Conservation (phyloP, 805 yeast genomes). For the Millerago galiae region DNA sequence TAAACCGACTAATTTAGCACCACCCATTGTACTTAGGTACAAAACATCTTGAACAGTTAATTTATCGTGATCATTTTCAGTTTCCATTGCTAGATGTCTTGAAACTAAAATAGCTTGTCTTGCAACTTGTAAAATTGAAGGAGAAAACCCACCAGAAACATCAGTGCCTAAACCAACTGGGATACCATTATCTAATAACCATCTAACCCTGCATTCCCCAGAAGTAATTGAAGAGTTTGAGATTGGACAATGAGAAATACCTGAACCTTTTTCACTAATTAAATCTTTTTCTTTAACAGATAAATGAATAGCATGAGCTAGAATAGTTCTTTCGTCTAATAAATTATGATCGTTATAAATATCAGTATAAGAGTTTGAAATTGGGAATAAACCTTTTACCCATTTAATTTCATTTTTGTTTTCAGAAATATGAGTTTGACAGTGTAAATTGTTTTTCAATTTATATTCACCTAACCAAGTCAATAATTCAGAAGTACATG, state of each 20-base stretch:
- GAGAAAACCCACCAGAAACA: conserved; percentile 70
- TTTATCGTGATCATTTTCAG: conserved; percentile 39
- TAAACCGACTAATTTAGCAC: conserved; percentile 70
- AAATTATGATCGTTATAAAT: conserved; percentile 66
- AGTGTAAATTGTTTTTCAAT: conserved; percentile 44
- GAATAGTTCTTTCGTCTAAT: conserved; percentile 57
- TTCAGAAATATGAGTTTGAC: conserved; percentile 91
- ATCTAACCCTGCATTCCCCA: conserved; percentile 81
- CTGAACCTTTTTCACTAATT: conserved; percentile 49
- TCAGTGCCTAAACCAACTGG: conserved; percentile 82
- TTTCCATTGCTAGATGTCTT: conserved; percentile 58
- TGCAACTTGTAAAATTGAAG: conserved; percentile 57
- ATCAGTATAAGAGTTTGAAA: conserved; percentile 58
- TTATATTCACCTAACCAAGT: conserved; percentile 55
- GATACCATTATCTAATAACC: conserved; percentile 55
- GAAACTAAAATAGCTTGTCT: conserved; percentile 69
- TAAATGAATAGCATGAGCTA: conserved; percentile 88
- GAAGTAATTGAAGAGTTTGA: conserved; percentile 83
- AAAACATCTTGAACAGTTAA: conserved; percentile 65
- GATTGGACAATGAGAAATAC: conserved; percentile 90
- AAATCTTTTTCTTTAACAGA: conserved; percentile 55
- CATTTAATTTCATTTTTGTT: conserved; percentile 68
- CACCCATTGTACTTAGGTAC: conserved; percentile 82
- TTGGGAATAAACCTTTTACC: conserved; percentile 70
- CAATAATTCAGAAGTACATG: conserved; percentile 64